These are phyloP conservation scores for Botrytis cinerea DNA, from an alignment of 2,329 filamentous ascomycete species.

Conservation along the genomic window DNA sequence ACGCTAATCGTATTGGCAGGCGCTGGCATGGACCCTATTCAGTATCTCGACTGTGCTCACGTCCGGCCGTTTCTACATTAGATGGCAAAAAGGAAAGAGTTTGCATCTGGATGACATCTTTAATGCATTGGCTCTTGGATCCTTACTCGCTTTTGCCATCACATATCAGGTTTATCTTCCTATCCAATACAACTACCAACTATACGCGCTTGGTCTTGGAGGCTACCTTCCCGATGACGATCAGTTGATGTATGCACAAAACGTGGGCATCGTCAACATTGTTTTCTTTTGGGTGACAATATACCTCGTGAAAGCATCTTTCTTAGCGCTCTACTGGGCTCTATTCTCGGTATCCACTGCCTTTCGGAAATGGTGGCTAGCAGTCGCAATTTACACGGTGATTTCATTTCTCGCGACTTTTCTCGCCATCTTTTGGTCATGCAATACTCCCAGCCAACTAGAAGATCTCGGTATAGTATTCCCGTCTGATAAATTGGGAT, in stretches of 20 bases:
- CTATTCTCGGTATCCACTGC: constrained; percentile 5
- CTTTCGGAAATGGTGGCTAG: constrained; percentile 12
- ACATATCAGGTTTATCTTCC: constrained; percentile 20
- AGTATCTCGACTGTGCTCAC: constrained; percentile 17
- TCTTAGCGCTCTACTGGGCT: constrained; percentile 15
- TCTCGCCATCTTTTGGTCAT: constrained; percentile 18
- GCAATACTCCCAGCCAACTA: constrained; percentile 18
- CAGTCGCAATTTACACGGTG: not conserved
- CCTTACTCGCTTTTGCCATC: constrained; percentile 10
- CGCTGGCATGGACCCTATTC: constrained; percentile 21
- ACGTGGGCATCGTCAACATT: constrained; percentile 14
- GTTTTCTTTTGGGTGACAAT: constrained; percentile 21
- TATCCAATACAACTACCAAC: constrained; percentile 12
- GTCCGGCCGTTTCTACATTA: constrained; percentile 9
- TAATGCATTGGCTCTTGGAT: constrained; percentile 13
- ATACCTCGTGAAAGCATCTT: constrained; percentile 21
- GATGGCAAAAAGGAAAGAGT: constrained; percentile 3
- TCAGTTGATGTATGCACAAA: constrained; percentile 4
- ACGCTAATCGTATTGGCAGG: not conserved
- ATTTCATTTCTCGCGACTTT: constrained; percentile 18
- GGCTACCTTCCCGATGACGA: not conserved
- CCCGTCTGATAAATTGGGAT: not conserved
- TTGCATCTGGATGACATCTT: constrained; percentile 13
- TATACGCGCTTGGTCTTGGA: constrained; percentile 14
- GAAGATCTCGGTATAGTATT: constrained; percentile 8